These are phyloP conservation scores for Cardiosporidium cionae DNA, from an alignment of 169 alveolate genomes.

Conservation along the genomic window DNA sequence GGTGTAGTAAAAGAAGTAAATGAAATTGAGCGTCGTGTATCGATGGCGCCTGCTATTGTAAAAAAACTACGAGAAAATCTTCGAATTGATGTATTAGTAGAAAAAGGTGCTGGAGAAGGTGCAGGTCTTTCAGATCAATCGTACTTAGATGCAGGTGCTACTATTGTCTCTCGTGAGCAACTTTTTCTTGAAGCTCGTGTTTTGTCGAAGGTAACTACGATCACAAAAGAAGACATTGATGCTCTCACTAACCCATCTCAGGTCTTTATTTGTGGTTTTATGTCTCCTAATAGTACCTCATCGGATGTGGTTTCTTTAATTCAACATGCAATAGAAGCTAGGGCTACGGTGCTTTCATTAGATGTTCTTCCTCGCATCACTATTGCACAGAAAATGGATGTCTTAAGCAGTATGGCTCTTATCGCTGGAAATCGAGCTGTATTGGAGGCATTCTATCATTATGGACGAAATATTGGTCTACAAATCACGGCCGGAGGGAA, in stretches of 20 bases:
- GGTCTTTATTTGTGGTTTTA: conserved; percentile 1
- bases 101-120: not conserved
- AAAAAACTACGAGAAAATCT: not conserved
- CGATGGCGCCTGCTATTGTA: conserved; percentile 8
- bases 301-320: not conserved
- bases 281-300: not conserved
- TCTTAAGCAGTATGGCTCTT: conserved; percentile 78
- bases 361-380: conserved; percentile 76
- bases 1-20: conserved; percentile 2
- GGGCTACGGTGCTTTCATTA: conserved; percentile 1
- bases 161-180: not conserved
- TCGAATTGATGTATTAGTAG: not conserved
- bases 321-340: not conserved
- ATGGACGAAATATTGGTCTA: conserved; percentile 75
- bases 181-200: not conserved
- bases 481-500: conserved; percentile 84
- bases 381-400: conserved; percentile 80
- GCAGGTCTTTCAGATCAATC: not conserved
- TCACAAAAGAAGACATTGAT: not conserved
- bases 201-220: not conserved
- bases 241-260: not conserved
- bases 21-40: conserved; percentile 4
- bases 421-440: conserved; percentile 89
- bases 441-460: conserved; percentile 78
- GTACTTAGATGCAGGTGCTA: not conserved